Evolutionary conservation across 441 rosid species (phyloP), one percentile per base, ranked within the genome.

Genomic region (Mallotus japonicus): DNA sequence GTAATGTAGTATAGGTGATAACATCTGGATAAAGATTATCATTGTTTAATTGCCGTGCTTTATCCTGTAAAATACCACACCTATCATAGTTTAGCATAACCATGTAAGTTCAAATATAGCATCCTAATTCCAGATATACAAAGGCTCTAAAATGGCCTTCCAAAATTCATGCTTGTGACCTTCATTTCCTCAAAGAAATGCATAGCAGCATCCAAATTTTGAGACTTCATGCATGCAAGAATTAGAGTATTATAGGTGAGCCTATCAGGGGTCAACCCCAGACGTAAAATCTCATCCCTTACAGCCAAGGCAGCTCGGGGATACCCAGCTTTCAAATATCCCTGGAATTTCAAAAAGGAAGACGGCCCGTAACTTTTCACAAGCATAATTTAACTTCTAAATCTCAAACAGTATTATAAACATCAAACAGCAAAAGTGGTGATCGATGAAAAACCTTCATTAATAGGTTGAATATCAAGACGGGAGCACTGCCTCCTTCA

Each of bases 201-300:
- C 87, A 86, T 77, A 14, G 96, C 93, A 73, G 76, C 83, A 79
- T 80, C 85, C 82, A 89, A 78, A 46, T 83, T 82, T 53, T 83
- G 78, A 71, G 80, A 40, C 82, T 88, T 88, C 65, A 84, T 75
- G 71, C 88, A 85, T 24, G 92, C 88, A 72, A 75, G 78, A 74
- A 91, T 89, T 76, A 88, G 73, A 72, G 89, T 88, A 73, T 89
- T 91, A 79, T 88, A 89, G 37, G 90, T 87, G 54, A 81, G 79
- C 74, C 90, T 88, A 69, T 91, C 97, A 63, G 90, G 92, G 50
- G 81, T 83, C 76, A 88, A 63, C 61, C 94, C 90, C 61, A 83
- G 67, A 37, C 74, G 83, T 19, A 81, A 19, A 72, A 89, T 83
- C 76, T 88, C 90, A 60, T 85, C 87, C 62, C 80, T 77, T 75